Conservation (phyloP, 2,329 filamentous ascomycete genomes). For the Immersiporthe knoxdaviesiana region DNA sequence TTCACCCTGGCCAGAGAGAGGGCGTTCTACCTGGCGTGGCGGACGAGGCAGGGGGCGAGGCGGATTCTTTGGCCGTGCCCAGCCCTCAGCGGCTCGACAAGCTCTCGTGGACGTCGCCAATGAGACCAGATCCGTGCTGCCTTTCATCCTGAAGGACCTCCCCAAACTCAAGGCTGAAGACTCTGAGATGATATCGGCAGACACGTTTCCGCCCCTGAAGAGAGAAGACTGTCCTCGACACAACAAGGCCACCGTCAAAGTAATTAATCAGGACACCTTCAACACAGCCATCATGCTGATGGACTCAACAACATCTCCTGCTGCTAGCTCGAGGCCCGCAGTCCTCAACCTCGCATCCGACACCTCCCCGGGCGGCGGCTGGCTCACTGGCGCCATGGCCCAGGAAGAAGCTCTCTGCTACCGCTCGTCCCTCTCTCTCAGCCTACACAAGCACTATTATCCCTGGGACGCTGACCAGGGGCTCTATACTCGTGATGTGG, state of each 20-base stretch:
- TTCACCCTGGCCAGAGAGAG: conserved; percentile 18
- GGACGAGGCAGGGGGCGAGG: conserved; percentile 39
- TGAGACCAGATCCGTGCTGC: conserved; percentile 53
- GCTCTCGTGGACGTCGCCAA: conserved; percentile 47
- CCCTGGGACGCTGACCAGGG: conserved; percentile 32
- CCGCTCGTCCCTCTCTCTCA: conserved; percentile 57
- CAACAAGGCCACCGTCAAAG: conserved; percentile 43
- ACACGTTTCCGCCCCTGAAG: conserved; percentile 45
- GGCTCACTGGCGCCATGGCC: conserved; percentile 62
- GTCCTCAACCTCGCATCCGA: conserved; percentile 70
- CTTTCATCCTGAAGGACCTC: conserved; percentile 48
- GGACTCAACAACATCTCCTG: neutral
- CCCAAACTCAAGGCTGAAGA: conserved; percentile 44
- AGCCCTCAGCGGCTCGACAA: conserved; percentile 11
- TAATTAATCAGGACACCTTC: conserved; percentile 61
- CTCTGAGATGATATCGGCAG: conserved; percentile 44
- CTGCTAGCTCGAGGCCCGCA: conserved; percentile 46
- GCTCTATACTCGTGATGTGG: conserved; percentile 40
- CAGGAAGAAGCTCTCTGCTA: conserved; percentile 74
- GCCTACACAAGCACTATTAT: conserved; percentile 43
- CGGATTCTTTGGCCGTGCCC: conserved; percentile 4
- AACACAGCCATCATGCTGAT: conserved; percentile 55
- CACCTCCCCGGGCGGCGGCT: conserved; percentile 63
- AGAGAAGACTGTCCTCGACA: conserved; percentile 47
- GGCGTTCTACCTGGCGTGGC: conserved; percentile 18